Base-by-base conservation (phyloP, 371 early-diverging fungal species). In the Dichotomocladium elegans region DNA sequence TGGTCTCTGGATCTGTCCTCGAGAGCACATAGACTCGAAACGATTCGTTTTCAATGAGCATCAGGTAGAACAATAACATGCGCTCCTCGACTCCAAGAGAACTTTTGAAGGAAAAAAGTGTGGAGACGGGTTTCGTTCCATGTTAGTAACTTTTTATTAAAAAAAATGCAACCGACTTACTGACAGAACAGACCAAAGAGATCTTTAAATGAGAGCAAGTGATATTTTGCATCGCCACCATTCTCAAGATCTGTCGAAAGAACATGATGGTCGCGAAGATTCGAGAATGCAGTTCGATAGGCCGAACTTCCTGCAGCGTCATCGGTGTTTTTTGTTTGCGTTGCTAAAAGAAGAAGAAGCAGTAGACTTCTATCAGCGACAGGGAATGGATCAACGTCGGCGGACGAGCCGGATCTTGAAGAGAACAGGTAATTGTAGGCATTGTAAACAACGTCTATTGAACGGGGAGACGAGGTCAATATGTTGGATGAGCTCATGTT, bases 11-110 rank as follows among this genome's bases (percentile, higher is more conserved):
- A 57, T 90, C 90, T 0, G 86, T 86, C 26, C 88, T 68, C 3
- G 89, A 90, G 24, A 90, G 58, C 3, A 89, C 82, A 68, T 86
- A 90, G 1, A 81, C 83, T 17, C 85, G 63, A 55, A 90, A 90
- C 6, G 76, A 63, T 15, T 80, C 80, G 51, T 89, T 90, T 50
- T 85, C 83, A 4, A 85, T 69, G 37, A 90, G 53, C 22, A 89
- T 68, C n/a, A 80, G 58, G 53, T 90, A 88, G 50, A 90, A 71
- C 10, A 90, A 51, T 15, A 89, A 49, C 59, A 82, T 79, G 6
- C 74, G 77, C 58, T 87, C 89, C 57, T 90, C 90, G 31, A 66
- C 48, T 17, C 72, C 67, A n/a, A 90, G 51, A 34, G 77, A 83
- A 31, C 85, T 85, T 58, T 5, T 27, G 19, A n/a, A n/a, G n/a